phyloP scores from a whole-genome alignment of 208 protist species.

The Crithidia sp. region DNA sequence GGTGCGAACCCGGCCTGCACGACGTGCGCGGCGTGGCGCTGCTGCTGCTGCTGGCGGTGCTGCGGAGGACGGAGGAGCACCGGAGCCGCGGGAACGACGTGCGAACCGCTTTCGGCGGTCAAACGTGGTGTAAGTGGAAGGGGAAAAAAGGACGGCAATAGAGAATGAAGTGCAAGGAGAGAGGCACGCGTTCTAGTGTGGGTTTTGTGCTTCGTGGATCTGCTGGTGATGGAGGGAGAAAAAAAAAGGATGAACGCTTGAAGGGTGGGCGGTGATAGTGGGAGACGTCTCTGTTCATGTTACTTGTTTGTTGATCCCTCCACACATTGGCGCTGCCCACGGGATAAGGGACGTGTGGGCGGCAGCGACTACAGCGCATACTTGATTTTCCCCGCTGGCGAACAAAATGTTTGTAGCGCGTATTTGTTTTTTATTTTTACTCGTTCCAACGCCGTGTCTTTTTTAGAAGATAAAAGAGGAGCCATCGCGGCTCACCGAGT shows the following conservation, averaged over 20 bases:
- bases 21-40: constrained; percentile 14
- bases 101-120: constrained; percentile 38
- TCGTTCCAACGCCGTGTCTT: too few relatives aligned
- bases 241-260: too few relatives aligned
- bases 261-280: neutral
- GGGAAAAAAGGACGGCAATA: neutral
- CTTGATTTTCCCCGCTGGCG: too few relatives aligned
- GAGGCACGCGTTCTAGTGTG: neutral
- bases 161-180: neutral
- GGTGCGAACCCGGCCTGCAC: constrained; percentile 2
- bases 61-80: constrained; percentile 6
- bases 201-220: neutral
- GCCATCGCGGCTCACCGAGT: too few relatives aligned
- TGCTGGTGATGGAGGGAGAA: neutral
- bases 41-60: neutral
- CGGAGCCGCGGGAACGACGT: constrained; percentile 37
- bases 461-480: too few relatives aligned
- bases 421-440: too few relatives aligned
- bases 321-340: too few relatives aligned
- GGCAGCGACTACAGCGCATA: too few relatives aligned
- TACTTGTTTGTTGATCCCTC: neutral
- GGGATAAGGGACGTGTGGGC: too few relatives aligned
- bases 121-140: constrained; percentile 22
- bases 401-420: too few relatives aligned
- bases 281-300: too few relatives aligned